Evolutionary conservation across 2,329 filamentous ascomycete genomes (phyloP).

Genomic region (Scopulariopsis brevicaulis): DNA sequence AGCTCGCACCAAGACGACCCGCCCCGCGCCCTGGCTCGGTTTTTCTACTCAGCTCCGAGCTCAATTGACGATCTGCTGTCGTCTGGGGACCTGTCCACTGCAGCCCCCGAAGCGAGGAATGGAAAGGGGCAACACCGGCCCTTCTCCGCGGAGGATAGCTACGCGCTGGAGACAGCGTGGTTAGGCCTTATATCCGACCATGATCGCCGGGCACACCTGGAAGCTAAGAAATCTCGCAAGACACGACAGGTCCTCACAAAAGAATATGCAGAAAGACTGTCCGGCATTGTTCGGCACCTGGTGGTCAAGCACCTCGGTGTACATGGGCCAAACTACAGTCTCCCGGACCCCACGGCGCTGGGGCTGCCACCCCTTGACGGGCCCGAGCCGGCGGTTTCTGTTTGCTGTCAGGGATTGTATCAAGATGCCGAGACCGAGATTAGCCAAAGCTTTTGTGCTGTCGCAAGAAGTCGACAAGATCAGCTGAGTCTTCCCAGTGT

Average conservation of each 20-base stretch:
- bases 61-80: slow-evolving; percentile 86
- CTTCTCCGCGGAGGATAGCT: slow-evolving; percentile 70
- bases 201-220: slow-evolving; percentile 32
- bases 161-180: slow-evolving; percentile 71
- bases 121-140: slow-evolving; percentile 57
- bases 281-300: slow-evolving; percentile 27
- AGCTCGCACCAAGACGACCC: slow-evolving; percentile 26
- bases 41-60: slow-evolving; percentile 74
- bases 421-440: slow-evolving; percentile 34
- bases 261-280: slow-evolving; percentile 22
- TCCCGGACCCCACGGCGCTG: neutral
- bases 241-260: slow-evolving; percentile 13
- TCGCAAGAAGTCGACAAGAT: slow-evolving; percentile 27
- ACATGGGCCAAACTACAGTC: slow-evolving; percentile 16
- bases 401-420: slow-evolving; percentile 36
- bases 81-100: slow-evolving; percentile 37
- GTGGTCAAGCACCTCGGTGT: slow-evolving; percentile 33
- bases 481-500: slow-evolving; percentile 31
- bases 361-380: neutral
- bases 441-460: slow-evolving; percentile 35
- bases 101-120: slow-evolving; percentile 35
- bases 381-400: slow-evolving; percentile 16
- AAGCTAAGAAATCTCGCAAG: neutral
- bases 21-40: slow-evolving; percentile 57
- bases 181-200: slow-evolving; percentile 40